phyloP scores from a whole-genome alignment of 768 basidiomycete species.

The Amanita jacksonii region DNA sequence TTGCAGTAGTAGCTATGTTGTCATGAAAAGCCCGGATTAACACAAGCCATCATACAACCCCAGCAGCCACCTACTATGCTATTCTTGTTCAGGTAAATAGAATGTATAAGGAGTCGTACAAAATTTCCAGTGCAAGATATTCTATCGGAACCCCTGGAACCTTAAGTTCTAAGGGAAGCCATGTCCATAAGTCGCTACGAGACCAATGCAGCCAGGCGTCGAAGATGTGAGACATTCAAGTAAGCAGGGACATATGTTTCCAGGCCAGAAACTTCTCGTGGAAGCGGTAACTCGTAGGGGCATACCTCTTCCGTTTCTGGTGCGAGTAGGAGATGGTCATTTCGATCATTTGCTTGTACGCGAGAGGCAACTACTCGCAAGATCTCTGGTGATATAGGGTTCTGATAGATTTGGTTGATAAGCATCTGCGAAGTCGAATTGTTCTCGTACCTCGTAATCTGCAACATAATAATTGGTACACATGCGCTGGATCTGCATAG shows the following conservation, averaged over 20 bases:
- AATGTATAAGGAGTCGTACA: too few relatives aligned
- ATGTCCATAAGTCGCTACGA: too few relatives aligned
- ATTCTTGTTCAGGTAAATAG: too few relatives aligned
- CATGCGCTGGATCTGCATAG: constrained; percentile 98
- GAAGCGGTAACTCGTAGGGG: constrained; percentile 87
- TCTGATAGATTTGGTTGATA: constrained; percentile 33
- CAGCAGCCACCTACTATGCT: too few relatives aligned
- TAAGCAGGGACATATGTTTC: constrained; percentile 96
- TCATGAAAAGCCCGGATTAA: too few relatives aligned
- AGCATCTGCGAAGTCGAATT: background rate
- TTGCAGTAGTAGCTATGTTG: background rate
- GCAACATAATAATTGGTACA: constrained; percentile 99
- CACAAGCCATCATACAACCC: too few relatives aligned
- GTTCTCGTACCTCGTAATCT: constrained; percentile 79
- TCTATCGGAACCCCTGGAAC: too few relatives aligned
- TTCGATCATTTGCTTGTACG: constrained; percentile 92
- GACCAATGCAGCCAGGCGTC: constrained; percentile 80
- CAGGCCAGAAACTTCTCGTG: constrained; percentile 89
- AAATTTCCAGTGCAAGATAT: too few relatives aligned
- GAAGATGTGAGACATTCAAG: constrained; percentile 81
- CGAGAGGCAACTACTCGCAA: constrained; percentile 92
- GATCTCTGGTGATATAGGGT: constrained; percentile 96
- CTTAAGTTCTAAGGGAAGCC: too few relatives aligned
- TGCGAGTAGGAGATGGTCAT: constrained; percentile 90
- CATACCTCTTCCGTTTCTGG: constrained; percentile 98